These are phyloP conservation scores for Borealophlyctis nickersoniae DNA, from an alignment of 192 early-diverging fungal species.

Conservation along the genomic window DNA sequence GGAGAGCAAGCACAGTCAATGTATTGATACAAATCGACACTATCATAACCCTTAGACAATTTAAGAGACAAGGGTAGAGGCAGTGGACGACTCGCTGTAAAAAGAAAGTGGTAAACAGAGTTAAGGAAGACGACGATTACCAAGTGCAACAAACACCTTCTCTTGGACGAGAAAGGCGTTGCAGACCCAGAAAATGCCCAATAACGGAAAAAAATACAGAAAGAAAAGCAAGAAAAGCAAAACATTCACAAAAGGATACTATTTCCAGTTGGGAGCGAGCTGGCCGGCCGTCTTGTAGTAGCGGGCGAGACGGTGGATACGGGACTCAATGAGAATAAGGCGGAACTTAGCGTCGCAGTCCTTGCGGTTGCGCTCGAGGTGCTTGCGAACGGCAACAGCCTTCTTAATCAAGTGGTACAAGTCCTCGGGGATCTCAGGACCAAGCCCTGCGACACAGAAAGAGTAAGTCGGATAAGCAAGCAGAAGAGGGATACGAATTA, in stretches of 20 bases:
- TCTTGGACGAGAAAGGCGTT: conserved; percentile 4
- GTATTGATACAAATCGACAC: no score
- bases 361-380: conserved; percentile 98
- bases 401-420: conserved; percentile 99
- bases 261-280: conserved; percentile 97
- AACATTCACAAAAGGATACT: conserved; percentile 61
- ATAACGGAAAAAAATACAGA: neutral
- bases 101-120: conserved; percentile 23
- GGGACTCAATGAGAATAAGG: conserved; percentile 95
- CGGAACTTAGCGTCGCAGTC: conserved; percentile 99
- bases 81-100: conserved; percentile 74
- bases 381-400: conserved; percentile 98
- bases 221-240: conserved; percentile 19
- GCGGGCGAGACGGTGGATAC: conserved; percentile 95
- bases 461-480: no score
- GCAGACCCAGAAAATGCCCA: conserved; percentile 9
- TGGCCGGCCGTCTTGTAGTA: conserved; percentile 98
- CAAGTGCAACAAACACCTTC: conserved; percentile 19
- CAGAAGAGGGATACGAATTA: no score
- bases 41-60: no score
- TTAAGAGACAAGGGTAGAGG: conserved; percentile 81
- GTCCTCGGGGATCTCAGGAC: conserved; percentile 96
- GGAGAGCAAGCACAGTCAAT: no score
- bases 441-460: no score
- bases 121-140: conserved; percentile 26